A percentile compares a stretch with the other conserved stretches of the same genome.
These are phyloP conservation scores for Entomortierella parvispora DNA, from an alignment of 192 early-diverging fungal genomes.

Conservation along the genomic window DNA sequence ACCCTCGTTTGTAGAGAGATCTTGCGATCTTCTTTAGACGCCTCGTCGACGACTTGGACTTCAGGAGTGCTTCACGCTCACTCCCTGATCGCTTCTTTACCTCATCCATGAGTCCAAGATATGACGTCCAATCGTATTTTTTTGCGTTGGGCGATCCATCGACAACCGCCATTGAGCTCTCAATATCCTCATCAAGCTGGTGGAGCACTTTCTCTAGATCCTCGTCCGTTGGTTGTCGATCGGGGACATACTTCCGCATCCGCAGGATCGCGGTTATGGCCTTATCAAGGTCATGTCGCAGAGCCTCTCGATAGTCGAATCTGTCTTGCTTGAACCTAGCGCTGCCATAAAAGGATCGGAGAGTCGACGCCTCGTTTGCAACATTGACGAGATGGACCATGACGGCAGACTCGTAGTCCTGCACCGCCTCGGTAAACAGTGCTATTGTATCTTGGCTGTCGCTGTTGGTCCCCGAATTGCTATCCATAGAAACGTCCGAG, in stretches of 20 bases:
- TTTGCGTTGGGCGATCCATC: constrained; percentile 12
- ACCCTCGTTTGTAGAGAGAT: constrained; percentile 6
- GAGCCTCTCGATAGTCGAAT: constrained; percentile 12
- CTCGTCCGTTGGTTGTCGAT: constrained; percentile 16
- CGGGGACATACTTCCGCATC: constrained; percentile 14
- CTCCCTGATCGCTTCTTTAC: constrained; percentile 1
- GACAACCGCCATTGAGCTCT: constrained; percentile 8
- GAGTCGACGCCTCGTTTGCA: constrained; percentile 18
- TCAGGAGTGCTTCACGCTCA: constrained; percentile 1
- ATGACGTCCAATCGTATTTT: constrained; percentile 24
- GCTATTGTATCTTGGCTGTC: constrained; percentile 13
- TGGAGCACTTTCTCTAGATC: constrained; percentile 1
- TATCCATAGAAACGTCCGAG: constrained; percentile 14
- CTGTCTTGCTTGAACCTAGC: constrained; percentile 18
- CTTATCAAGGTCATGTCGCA: constrained; percentile 18
- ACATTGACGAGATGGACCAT: constrained; percentile 15
- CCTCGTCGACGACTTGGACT: neutral
- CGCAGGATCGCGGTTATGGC: constrained; percentile 13
- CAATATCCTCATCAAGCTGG: constrained; percentile 4
- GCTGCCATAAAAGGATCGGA: constrained; percentile 22
- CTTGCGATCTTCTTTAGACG: neutral
- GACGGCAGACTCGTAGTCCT: constrained; percentile 17
- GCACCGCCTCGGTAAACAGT: neutral
- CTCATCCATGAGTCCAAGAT: constrained; percentile 6
- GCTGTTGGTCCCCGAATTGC: constrained; percentile 17